phyloP scores from a whole-genome alignment of 371 early-diverging fungal genomes.

The Coemansia sp. region DNA sequence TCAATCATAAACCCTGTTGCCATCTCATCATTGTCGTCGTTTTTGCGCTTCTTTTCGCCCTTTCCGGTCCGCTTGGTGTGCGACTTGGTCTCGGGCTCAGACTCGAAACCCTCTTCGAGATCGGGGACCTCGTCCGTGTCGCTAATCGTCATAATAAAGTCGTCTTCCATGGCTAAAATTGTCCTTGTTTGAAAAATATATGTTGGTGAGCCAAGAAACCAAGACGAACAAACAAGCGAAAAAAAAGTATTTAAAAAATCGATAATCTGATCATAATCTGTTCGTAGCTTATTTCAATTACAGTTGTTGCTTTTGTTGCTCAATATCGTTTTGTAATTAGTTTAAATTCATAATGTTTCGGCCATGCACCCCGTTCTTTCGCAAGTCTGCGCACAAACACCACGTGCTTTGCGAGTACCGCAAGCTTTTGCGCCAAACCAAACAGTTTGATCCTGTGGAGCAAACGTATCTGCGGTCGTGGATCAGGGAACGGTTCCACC shows the following conservation, averaged over 20 bases:
- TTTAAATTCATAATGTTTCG: conserved; percentile 22
- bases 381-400: conserved; percentile 12
- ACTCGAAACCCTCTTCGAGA: conserved; percentile 38
- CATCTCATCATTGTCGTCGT: conserved; percentile 12
- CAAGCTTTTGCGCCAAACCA: conserved; percentile 18
- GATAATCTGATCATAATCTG: not conserved
- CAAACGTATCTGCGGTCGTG: conserved; percentile 38
- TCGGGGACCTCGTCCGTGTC: conserved; percentile 67
- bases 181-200: not conserved
- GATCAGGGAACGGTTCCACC: conserved; percentile 47
- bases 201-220: not conserved
- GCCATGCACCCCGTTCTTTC: conserved; percentile 35
- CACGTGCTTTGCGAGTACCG: conserved; percentile 17
- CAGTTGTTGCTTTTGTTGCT: not conserved
- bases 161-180: conserved; percentile 39
- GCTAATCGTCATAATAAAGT: conserved; percentile 80
- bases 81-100: not conserved
- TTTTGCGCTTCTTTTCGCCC: not conserved
- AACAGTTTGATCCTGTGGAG: conserved; percentile 33
- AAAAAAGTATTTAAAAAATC: not conserved
- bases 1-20: conserved; percentile 68
- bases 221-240: not conserved
- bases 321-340: not conserved
- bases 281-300: not conserved
- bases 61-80: not conserved